Conservation (phyloP, 2,329 filamentous ascomycete genomes). For the Alternaria sp. region DNA sequence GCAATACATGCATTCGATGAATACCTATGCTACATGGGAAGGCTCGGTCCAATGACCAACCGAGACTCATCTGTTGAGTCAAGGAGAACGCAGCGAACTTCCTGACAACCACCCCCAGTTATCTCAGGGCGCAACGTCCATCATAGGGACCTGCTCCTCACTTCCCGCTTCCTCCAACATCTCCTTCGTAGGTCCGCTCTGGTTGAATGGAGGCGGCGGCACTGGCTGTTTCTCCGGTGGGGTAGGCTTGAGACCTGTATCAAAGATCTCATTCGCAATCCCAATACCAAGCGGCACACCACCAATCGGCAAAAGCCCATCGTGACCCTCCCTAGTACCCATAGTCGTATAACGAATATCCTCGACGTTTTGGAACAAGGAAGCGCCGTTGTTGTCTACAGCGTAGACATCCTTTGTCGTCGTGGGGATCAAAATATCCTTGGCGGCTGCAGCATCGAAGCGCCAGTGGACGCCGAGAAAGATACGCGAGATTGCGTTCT, state of each 20-base stretch:
- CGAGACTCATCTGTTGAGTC: no score
- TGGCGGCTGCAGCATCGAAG: conserved; percentile 38
- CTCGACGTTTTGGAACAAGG: conserved; percentile 20
- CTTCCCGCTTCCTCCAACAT: background rate
- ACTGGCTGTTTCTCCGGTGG: conserved; percentile 15
- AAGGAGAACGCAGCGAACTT: background rate
- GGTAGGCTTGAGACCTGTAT: conserved; percentile 18
- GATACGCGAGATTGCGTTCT: conserved; percentile 39
- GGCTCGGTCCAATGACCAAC: no score
- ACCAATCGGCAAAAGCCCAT: conserved; percentile 20
- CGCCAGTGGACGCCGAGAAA: conserved; percentile 42
- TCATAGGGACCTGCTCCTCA: conserved; percentile 1
- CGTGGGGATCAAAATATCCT: conserved; percentile 27
- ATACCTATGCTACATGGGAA: background rate
- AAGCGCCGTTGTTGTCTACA: conserved; percentile 17
- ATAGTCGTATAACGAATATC: conserved; percentile 20
- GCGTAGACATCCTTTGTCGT: conserved; percentile 20
- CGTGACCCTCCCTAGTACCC: conserved; percentile 18
- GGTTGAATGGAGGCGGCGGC: background rate
- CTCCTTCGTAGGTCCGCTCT: background rate
- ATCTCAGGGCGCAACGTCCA: conserved; percentile 9
- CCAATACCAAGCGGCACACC: conserved; percentile 24
- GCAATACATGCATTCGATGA: background rate
- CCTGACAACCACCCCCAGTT: no score
- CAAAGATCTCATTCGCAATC: conserved; percentile 26